These are phyloP conservation scores for Omphalotus olearius DNA, from an alignment of 1,284 basidiomycete genomes.

Conservation along the genomic window DNA sequence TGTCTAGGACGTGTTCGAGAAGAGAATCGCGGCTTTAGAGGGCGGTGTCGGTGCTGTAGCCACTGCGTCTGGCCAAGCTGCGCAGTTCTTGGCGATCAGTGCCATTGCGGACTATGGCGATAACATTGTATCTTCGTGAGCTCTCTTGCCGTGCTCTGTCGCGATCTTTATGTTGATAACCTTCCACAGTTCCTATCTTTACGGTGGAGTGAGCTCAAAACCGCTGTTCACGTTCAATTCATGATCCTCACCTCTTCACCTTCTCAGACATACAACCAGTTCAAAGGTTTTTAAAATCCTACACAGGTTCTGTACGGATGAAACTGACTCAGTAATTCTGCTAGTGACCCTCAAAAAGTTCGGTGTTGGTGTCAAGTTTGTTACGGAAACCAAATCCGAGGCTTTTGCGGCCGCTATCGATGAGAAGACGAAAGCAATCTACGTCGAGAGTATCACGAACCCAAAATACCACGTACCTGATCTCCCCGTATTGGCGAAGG, in stretches of 20 bases:
- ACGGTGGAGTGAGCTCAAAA: conserved; percentile 54
- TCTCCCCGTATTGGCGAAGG: conserved; percentile 73
- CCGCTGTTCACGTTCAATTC: background rate
- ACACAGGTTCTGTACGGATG: background rate
- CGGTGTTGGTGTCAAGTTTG: conserved; percentile 78
- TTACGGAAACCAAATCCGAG: conserved; percentile 57
- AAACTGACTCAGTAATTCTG: background rate
- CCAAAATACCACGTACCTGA: conserved; percentile 77
- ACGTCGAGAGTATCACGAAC: conserved; percentile 83
- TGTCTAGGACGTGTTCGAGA: conserved; percentile 77
- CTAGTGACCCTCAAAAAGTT: conserved; percentile 75
- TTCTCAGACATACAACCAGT: conserved; percentile 77
- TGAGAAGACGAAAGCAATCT: conserved; percentile 75
- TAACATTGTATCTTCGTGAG: conserved; percentile 75
- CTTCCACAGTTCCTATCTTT: conserved; percentile 48
- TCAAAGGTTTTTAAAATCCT: conserved; percentile 55
- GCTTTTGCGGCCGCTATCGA: conserved; percentile 74
- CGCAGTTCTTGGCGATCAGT: conserved; percentile 76
- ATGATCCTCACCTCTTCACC: background rate
- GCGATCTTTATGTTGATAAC: background rate
- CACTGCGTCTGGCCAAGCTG: conserved; percentile 75
- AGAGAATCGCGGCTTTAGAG: conserved; percentile 80
- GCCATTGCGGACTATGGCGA: conserved; percentile 70
- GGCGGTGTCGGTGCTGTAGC: conserved; percentile 81
- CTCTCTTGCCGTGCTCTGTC: background rate